These are phyloP conservation scores for Jatropha multifida DNA, from an alignment of 441 rosid species.

Conservation along the genomic window DNA sequence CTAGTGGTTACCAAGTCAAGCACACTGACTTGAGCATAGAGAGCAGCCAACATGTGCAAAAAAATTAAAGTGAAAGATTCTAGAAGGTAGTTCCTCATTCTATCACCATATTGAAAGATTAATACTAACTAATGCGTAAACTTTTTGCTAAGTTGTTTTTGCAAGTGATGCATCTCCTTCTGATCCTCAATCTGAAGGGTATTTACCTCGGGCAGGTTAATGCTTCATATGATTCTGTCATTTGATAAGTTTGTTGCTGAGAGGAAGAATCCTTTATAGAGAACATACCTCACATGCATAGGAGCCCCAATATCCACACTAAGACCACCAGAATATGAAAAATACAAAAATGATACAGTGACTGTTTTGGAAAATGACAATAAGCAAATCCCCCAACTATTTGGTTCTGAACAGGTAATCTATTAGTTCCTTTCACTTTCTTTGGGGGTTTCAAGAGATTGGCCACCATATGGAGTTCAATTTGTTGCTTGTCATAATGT, in stretches of 20 bases:
- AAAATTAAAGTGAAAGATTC: no score
- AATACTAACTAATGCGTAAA: no score
- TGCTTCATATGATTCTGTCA: not conserved
- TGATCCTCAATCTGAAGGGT: not conserved
- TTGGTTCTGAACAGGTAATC: not conserved
- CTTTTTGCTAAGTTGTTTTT: not conserved
- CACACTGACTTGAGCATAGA: not conserved
- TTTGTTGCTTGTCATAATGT: not conserved
- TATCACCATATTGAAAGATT: no score
- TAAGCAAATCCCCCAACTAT: not conserved
- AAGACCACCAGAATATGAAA: not conserved
- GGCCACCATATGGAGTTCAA: not conserved
- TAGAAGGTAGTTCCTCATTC: no score
- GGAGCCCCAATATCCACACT: not conserved
- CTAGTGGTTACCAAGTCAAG: not conserved
- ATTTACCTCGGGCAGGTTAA: not conserved
- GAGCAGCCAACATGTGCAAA: not conserved
- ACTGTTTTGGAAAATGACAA: not conserved
- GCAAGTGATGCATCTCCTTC: not conserved
- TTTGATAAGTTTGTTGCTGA: not conserved
- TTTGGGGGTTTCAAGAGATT: not conserved
- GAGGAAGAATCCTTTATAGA: not conserved
- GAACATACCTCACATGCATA: not conserved
- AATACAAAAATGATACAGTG: not conserved
- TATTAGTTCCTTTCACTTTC: not conserved